Evolutionary conservation across 805 yeast genomes (phyloP), one percentile per base, ranked within the genome.

Genomic region (Sugiyamaella qingdaonensis): DNA sequence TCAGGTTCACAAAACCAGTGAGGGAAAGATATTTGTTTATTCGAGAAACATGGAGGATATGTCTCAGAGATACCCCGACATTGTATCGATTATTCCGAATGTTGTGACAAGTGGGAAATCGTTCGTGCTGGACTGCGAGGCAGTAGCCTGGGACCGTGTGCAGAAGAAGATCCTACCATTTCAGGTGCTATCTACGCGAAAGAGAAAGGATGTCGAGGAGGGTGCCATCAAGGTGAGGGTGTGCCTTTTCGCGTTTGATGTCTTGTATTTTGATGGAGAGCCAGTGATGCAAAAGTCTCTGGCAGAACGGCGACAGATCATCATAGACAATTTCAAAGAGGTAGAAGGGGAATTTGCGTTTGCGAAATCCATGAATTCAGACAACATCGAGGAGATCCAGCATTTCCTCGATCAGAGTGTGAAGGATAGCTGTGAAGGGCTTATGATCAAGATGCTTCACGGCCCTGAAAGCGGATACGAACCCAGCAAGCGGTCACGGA

Each of bases 11-110:
- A 68, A 85, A 29, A 68, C 88, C 11, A 68, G 76, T 0, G 92
- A 94, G 1, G 73, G 73, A 8, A 69, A 77, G 10, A 84, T 89
- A 61, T 76, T 79, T 52, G 85, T 94, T 10, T 94, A 88, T 68
- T 91, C 97, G 2, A 80, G 99, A 69, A 94, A 92, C 69, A 88
- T 96, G 49, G 99, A 94, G 71, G 92, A 94, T 68, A 94, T 94
- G 99, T 85, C 96, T 0, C 89, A 87, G 65, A 74, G 97, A 64
- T 94, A 94, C 66, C 99, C 99, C 0, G 99, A 94, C 69, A 79
- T 94, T 56, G 73, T 86, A 11, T 77, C 83, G 1, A 82, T 87
- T 42, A 77, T 88, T 16, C 78, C 79, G 43, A 85, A 84, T 37
- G 63, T 82, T 39, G 70, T 72, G 24, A 66, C 62, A 1, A 58